These are phyloP conservation scores for Passalora sequoiae DNA, from an alignment of 2,329 filamentous ascomycete genomes.

Conservation along the genomic window DNA sequence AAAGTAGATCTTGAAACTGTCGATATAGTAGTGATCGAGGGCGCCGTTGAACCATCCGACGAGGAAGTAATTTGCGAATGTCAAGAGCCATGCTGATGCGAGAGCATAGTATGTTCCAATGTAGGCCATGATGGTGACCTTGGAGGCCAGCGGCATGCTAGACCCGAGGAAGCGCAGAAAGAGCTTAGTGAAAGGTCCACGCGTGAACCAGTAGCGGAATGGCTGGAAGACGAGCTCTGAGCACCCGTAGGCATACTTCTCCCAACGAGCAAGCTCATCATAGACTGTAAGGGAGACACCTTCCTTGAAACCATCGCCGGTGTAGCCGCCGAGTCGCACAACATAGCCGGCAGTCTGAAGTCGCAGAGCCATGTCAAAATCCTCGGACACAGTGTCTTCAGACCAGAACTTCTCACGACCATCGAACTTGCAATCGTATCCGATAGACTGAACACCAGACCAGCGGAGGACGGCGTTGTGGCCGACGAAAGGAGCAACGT, in stretches of 20 bases:
- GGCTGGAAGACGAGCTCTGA: constrained; percentile 79
- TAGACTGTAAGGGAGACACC: constrained; percentile 80
- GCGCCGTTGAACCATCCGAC: constrained; percentile 72
- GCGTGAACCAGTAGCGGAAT: constrained; percentile 64
- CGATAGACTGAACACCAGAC: constrained; percentile 68
- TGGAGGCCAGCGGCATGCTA: constrained; percentile 68
- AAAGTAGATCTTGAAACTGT: constrained; percentile 76
- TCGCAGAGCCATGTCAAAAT: constrained; percentile 76
- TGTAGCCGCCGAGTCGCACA: constrained; percentile 67
- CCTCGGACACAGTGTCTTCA: constrained; percentile 72
- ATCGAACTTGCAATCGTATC: constrained; percentile 63
- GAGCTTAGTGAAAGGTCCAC: constrained; percentile 71
- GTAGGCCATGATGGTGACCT: constrained; percentile 70
- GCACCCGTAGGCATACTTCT: constrained; percentile 81
- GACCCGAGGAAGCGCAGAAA: constrained; percentile 70
- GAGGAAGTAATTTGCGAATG: constrained; percentile 67
- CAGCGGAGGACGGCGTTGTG: constrained; percentile 73
- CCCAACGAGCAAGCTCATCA: constrained; percentile 78
- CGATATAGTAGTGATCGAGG: constrained; percentile 74
- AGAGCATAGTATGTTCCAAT: constrained; percentile 79
- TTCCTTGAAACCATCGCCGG: constrained; percentile 73
- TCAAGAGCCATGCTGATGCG: constrained; percentile 69
- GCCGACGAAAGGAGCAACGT: constrained; percentile 74
- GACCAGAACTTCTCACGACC: constrained; percentile 74
- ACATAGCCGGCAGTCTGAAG: constrained; percentile 68